Percentiles rank a stretch among this genome's conserved stretches.
phyloP scores from a whole-genome alignment of 2,329 filamentous ascomycete genomes.

The Trichoderma afroharzianum region DNA sequence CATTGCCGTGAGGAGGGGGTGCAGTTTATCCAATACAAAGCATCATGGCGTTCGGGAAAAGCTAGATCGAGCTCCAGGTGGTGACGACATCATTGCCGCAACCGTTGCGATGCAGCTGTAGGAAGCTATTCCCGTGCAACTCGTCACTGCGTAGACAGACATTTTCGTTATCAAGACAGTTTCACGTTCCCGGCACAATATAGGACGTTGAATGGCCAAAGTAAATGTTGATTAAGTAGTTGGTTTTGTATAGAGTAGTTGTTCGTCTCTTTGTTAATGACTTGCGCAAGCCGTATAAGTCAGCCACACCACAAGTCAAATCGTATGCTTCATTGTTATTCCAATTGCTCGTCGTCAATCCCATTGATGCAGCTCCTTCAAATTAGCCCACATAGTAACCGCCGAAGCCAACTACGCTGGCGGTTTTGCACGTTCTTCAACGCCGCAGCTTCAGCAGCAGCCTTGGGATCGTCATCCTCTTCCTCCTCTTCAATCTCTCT shows the following conservation, averaged over 20 bases:
- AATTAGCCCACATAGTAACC: slow-evolving; percentile 28
- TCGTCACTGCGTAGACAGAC: neutral
- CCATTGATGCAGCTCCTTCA: neutral
- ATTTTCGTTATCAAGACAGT: neutral
- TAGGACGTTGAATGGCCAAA: neutral
- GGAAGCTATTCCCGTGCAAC: neutral
- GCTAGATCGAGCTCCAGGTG: neutral
- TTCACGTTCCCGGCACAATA: neutral
- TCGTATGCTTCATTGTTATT: neutral
- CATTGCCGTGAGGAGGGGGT: neutral
- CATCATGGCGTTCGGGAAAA: neutral
- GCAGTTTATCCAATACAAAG: neutral
- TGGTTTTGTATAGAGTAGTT: neutral
- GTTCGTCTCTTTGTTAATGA: neutral
- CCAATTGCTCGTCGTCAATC: neutral
- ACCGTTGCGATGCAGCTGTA: neutral
- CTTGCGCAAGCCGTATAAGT: neutral
- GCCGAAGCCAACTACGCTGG: slow-evolving; percentile 24
- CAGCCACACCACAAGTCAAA: neutral
- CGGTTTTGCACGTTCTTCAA: neutral
- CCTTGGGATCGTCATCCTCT: slow-evolving; percentile 20
- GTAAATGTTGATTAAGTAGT: neutral
- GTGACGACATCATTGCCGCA: neutral
- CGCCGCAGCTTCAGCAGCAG: neutral
- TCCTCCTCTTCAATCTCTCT: slow-evolving; percentile 22